Evolutionary conservation across 805 yeast genomes (phyloP).

Genomic region (Wickerhamiella cacticola): DNA sequence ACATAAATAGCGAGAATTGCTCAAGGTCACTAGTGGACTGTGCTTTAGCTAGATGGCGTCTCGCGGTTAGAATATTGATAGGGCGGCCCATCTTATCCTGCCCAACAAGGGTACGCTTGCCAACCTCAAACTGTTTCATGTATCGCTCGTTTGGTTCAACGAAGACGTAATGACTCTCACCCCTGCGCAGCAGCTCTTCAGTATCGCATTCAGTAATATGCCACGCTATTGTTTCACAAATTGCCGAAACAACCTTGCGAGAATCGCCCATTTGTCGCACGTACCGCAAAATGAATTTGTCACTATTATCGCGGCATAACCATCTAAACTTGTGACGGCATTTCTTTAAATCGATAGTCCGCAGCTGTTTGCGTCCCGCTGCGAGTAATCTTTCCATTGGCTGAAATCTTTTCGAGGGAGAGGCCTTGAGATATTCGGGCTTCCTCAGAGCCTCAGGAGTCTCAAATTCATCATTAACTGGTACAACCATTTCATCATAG

Average conservation of each 20-base stretch:
- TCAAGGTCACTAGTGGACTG: slow-evolving; percentile 64
- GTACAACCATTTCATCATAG: neutral
- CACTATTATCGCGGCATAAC: slow-evolving; percentile 52
- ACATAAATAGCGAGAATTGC: slow-evolving; percentile 57
- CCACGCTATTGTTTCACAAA: slow-evolving; percentile 66
- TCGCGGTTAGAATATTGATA: slow-evolving; percentile 49
- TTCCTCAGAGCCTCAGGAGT: neutral
- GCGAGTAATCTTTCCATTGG: neutral
- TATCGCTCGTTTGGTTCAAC: slow-evolving; percentile 30
- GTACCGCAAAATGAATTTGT: slow-evolving; percentile 62
- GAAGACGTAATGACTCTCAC: slow-evolving; percentile 51
- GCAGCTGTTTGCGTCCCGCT: neutral
- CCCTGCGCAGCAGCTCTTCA: slow-evolving; percentile 50
- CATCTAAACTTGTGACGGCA: slow-evolving; percentile 4
- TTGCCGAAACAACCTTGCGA: slow-evolving; percentile 56
- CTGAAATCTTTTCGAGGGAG: neutral
- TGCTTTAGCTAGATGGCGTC: slow-evolving; percentile 55
- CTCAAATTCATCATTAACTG: neutral
- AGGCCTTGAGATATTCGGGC: neutral
- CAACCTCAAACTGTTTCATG: slow-evolving; percentile 32
- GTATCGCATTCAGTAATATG: slow-evolving; percentile 49
- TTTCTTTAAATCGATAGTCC: neutral
- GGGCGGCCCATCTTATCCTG: slow-evolving; percentile 9
- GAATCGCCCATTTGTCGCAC: slow-evolving; percentile 73
- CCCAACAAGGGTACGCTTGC: slow-evolving; percentile 9